A percentile compares a stretch with the other conserved stretches of the same genome.
phyloP scores from a whole-genome alignment of 2,329 filamentous ascomycete species.

The Tolypocladium tropicale region DNA sequence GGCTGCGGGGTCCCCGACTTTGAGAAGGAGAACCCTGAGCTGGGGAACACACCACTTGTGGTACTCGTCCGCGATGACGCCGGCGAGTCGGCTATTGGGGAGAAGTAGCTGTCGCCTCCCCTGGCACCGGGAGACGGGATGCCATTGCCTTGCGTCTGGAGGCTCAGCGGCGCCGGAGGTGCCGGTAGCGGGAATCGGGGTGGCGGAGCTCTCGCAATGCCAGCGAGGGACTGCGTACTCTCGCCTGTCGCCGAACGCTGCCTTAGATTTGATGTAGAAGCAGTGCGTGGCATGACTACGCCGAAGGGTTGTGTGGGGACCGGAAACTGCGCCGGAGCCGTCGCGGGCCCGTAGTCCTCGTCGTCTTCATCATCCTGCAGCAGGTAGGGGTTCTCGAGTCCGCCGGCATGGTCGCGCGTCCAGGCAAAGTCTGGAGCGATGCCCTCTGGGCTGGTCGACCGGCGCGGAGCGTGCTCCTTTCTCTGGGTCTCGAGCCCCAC shows the following conservation, averaged over 20 bases:
- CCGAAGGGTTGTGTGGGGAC: conserved; percentile 15
- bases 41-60: conserved; percentile 60
- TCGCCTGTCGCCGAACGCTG: conserved; percentile 68
- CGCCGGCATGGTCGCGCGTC: conserved; percentile 56
- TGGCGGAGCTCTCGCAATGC: conserved; percentile 50
- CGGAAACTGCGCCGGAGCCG: conserved; percentile 24
- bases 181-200: conserved; percentile 61
- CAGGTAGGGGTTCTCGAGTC: conserved; percentile 74
- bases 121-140: conserved; percentile 51
- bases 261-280: conserved; percentile 65
- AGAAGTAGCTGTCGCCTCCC: conserved; percentile 83
- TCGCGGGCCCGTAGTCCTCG: conserved; percentile 34
- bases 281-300: conserved; percentile 24
- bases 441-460: conserved; percentile 35
- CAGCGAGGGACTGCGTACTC: conserved; percentile 47
- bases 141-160: conserved; percentile 48
- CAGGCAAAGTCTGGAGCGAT: conserved; percentile 68
- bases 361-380: conserved; percentile 54
- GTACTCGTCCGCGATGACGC: conserved; percentile 66
- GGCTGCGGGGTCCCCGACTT: conserved; percentile 57
- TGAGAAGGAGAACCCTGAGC: conserved; percentile 55
- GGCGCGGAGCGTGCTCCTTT: conserved; percentile 44
- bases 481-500: conserved; percentile 68
- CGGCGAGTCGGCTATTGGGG: conserved; percentile 71
- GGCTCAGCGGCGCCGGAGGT: conserved; percentile 48